Evolutionary conservation across 2,329 filamentous ascomycete genomes (phyloP).

Genomic region (Parafenestella ontariensis): DNA sequence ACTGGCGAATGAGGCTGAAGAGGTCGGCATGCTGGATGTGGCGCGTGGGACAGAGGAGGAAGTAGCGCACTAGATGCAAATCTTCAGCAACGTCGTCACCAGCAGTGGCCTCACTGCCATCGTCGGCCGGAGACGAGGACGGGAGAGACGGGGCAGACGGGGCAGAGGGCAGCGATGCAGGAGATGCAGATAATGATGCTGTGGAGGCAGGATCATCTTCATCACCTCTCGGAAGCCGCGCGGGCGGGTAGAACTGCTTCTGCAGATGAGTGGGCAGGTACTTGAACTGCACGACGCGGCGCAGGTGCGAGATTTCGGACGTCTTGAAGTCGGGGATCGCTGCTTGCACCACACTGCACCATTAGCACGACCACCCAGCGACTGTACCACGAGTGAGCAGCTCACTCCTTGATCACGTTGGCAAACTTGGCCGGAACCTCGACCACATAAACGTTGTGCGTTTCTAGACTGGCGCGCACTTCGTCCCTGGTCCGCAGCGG

Average conservation of each 20-base stretch:
- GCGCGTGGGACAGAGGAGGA: conserved; percentile 60
- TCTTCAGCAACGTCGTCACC: conserved; percentile 33
- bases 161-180: conserved; percentile 20
- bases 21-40: conserved; percentile 61
- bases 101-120: conserved; percentile 18
- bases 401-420: conserved; percentile 75
- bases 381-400: conserved; percentile 27
- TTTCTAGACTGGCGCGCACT: conserved; percentile 57
- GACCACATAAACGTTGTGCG: conserved; percentile 72
- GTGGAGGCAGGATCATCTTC: conserved; percentile 36
- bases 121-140: conserved; percentile 8
- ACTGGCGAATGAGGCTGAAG: conserved; percentile 39
- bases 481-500: conserved; percentile 59
- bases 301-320: conserved; percentile 65
- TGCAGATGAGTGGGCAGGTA: conserved; percentile 70
- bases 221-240: conserved; percentile 44
- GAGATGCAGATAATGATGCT: conserved; percentile 38
- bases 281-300: conserved; percentile 75
- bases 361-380: conserved; percentile 26
- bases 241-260: conserved; percentile 41
- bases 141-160: conserved; percentile 10
- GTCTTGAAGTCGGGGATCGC: conserved; percentile 53
- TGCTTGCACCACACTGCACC: conserved; percentile 54
- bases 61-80: conserved; percentile 52
- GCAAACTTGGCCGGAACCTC: conserved; percentile 75